These are phyloP conservation scores for Corylus heterophylla DNA, from an alignment of 306 rosid species.

Conservation along the genomic window DNA sequence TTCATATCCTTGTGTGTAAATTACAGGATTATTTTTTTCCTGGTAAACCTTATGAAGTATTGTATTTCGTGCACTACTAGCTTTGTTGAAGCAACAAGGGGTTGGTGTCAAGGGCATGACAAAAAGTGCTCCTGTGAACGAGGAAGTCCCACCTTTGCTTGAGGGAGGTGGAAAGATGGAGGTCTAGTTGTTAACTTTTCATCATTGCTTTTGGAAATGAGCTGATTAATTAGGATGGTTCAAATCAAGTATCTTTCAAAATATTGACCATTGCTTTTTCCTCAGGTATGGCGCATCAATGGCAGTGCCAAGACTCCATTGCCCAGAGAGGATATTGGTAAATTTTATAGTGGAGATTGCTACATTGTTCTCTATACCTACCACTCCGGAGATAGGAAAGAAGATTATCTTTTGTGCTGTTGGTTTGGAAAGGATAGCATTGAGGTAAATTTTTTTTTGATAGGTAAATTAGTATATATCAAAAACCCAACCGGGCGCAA, in stretches of 20 bases:
- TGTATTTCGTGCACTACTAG: slow-evolving; percentile 44
- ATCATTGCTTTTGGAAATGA: slow-evolving; percentile 11
- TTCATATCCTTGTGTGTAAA: slow-evolving; percentile 24
- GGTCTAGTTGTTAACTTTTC: slow-evolving; percentile 47
- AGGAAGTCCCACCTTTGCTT: slow-evolving; percentile 95
- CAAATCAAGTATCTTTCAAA: slow-evolving; percentile 11
- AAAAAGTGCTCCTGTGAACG: slow-evolving; percentile 68
- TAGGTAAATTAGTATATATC: no score
- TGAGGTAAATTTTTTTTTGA: slow-evolving; percentile 90
- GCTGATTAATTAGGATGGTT: slow-evolving; percentile 17
- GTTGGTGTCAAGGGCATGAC: slow-evolving; percentile 88
- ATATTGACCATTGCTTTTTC: slow-evolving; percentile 24
- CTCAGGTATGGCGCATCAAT: slow-evolving; percentile 91
- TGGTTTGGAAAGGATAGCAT: slow-evolving; percentile 94
- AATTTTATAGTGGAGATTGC: slow-evolving; percentile 95
- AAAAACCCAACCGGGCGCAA: no score
- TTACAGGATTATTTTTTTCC: slow-evolving; percentile 20
- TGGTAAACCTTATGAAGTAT: slow-evolving; percentile 23
- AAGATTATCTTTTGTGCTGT: slow-evolving; percentile 89
- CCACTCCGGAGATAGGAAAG: slow-evolving; percentile 97
- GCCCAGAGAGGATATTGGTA: slow-evolving; percentile 79
- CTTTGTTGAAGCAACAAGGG: slow-evolving; percentile 99
- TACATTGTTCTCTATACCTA: slow-evolving; percentile 85
- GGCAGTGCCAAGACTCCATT: slow-evolving; percentile 86
- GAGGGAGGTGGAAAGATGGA: slow-evolving; percentile 99